Evolutionary conservation across 345 rosid genomes (phyloP).

Genomic region (Populus ilicifolia): DNA sequence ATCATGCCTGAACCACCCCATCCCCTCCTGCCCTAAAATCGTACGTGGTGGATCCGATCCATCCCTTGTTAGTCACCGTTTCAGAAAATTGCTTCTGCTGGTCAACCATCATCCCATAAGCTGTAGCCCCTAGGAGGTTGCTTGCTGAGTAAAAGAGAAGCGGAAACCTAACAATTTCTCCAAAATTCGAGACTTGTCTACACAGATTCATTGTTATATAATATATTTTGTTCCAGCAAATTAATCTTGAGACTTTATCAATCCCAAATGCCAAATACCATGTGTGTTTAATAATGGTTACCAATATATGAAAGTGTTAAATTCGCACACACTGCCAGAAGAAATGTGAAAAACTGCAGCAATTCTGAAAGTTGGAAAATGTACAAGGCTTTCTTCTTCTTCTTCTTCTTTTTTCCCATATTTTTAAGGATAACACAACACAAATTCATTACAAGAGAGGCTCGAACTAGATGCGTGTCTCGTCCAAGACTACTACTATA

Average conservation of each 20-base stretch:
- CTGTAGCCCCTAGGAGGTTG: neutral
- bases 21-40: neutral
- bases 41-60: neutral
- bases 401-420: neutral
- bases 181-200: too few species aligned
- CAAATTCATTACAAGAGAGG: neutral
- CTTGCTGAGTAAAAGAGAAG: neutral
- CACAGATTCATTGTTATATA: too few species aligned
- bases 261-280: neutral
- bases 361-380: neutral
- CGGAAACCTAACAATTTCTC: too few species aligned
- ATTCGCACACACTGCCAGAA: neutral
- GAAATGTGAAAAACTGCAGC: neutral
- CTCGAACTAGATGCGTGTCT: neutral
- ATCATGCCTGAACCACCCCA: neutral
- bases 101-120: neutral
- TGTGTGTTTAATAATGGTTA: neutral
- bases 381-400: neutral
- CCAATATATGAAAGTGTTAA: neutral
- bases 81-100: neutral
- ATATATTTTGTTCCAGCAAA: too few species aligned
- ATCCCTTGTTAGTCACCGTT: neutral
- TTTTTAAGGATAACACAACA: neutral
- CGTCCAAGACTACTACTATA: neutral
- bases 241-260: too few species aligned